Evolutionary conservation across 305 asterid species (phyloP).

Genomic region (Fraxinus platypoda): DNA sequence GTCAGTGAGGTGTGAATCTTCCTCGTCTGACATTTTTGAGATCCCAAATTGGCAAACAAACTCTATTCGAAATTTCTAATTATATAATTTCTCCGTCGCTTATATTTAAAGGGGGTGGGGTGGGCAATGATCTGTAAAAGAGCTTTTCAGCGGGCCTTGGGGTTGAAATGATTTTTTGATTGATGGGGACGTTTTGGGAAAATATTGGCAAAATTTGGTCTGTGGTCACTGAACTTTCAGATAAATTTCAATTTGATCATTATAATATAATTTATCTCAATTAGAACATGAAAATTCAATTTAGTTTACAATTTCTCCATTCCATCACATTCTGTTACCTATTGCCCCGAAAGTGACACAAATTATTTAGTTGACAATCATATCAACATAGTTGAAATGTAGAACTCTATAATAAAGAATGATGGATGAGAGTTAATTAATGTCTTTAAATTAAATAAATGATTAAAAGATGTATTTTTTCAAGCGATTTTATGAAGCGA

Average conservation of each 20-base stretch:
- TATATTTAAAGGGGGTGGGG: not conserved
- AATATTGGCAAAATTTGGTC: not conserved
- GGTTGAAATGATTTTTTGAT: constrained; percentile 3
- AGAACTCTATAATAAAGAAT: not conserved
- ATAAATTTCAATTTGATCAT: not conserved
- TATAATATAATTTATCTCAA: not conserved
- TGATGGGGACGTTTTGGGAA: not conserved
- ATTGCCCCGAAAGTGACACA: not conserved
- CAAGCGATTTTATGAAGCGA: not conserved
- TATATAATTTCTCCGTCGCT: constrained; percentile 22
- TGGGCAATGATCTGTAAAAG: constrained; percentile 1
- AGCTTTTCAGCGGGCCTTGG: constrained; percentile 1
- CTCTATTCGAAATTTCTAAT: not conserved
- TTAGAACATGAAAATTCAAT: not conserved
- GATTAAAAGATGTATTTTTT: too few species aligned
- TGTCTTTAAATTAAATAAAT: not conserved
- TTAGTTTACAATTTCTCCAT: not conserved
- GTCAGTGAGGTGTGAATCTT: constrained; percentile 64
- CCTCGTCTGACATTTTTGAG: constrained; percentile 63
- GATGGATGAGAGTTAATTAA: not conserved
- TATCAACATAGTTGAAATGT: not conserved
- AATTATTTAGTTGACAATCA: not conserved
- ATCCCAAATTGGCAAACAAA: constrained; percentile 30
- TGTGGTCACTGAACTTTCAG: not conserved
- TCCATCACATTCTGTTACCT: not conserved